Percentiles rank a stretch among this genome's conserved stretches.
phyloP scores from a whole-genome alignment of 495 filamentous ascomycete genomes.

The Thermochaetoides thermophila region DNA sequence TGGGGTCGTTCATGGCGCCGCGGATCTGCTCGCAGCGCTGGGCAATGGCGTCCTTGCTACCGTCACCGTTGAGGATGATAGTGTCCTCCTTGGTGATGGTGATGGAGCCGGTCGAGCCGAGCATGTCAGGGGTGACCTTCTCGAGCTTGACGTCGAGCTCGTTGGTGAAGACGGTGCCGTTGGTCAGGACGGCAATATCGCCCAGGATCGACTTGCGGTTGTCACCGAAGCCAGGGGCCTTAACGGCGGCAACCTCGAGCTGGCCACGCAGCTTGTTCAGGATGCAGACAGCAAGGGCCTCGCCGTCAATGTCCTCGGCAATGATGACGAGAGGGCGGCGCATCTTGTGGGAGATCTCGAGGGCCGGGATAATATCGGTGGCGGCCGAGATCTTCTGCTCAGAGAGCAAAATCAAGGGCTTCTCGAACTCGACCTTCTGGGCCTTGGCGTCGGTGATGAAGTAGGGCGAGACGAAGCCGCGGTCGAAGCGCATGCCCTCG shows the following conservation, averaged over 20 bases:
- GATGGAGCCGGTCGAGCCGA: slow-evolving; percentile 93
- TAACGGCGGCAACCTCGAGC: slow-evolving; percentile 95
- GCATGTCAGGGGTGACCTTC: slow-evolving; percentile 89
- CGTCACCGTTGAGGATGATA: slow-evolving; percentile 95
- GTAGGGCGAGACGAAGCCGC: slow-evolving; percentile 95
- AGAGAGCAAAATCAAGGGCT: slow-evolving; percentile 91
- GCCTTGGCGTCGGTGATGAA: slow-evolving; percentile 99
- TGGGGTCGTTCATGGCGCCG: slow-evolving; percentile 83
- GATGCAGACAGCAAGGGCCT: slow-evolving; percentile 96
- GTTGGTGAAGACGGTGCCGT: slow-evolving; percentile 92
- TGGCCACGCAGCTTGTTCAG: slow-evolving; percentile 99
- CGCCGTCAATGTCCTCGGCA: slow-evolving; percentile 96
- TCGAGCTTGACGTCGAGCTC: slow-evolving; percentile 98
- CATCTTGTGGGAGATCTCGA: slow-evolving; percentile 89
- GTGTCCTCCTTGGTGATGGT: slow-evolving; percentile 99
- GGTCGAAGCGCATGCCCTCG: slow-evolving; percentile 99
- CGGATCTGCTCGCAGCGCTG: slow-evolving; percentile 99
- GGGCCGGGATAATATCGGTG: slow-evolving; percentile 94
- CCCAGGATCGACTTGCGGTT: slow-evolving; percentile 99
- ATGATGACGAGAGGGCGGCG: slow-evolving; percentile 96
- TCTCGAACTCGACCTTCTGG: slow-evolving; percentile 99
- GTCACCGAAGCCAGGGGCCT: slow-evolving; percentile 98
- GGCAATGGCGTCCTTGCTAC: slow-evolving; percentile 81
- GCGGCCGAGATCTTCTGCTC: slow-evolving; percentile 99
- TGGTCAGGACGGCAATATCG: slow-evolving; percentile 88